Conservation (phyloP, 176 grass and related monocot genomes). For the Oryza brachyantha region DNA sequence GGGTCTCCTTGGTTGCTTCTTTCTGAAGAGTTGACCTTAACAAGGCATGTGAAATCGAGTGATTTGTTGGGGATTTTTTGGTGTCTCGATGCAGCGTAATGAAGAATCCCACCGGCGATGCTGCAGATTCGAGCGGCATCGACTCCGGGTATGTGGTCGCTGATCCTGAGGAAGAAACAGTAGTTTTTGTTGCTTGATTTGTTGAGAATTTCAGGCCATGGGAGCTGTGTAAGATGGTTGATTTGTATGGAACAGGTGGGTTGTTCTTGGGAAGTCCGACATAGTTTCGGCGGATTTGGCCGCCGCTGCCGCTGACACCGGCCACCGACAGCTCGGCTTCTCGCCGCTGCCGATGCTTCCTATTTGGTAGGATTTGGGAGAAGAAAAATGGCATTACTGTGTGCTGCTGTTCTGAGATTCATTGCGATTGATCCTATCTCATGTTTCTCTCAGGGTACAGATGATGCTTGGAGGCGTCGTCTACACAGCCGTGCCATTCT, state of each 20-base stretch:
- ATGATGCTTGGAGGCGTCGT: conserved; percentile 47
- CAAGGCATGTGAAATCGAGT: neutral
- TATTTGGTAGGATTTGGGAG: conserved; percentile 29
- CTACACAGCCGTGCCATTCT: conserved; percentile 52
- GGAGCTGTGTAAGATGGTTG: conserved; percentile 29
- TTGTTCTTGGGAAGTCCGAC: conserved; percentile 41
- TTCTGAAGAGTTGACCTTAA: neutral
- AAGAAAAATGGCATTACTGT: neutral
- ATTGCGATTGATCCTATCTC: neutral
- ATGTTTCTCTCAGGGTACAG: conserved; percentile 35
- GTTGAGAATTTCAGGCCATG: neutral
- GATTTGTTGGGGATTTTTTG: neutral
- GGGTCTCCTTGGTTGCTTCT: neutral
- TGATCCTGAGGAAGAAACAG: too few species aligned
- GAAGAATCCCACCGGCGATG: neutral
- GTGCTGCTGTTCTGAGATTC: neutral
- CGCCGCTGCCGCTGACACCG: neutral
- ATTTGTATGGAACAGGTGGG: conserved; percentile 34
- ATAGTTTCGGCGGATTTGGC: conserved; percentile 38
- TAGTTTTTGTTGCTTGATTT: neutral
- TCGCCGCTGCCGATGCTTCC: conserved; percentile 46
- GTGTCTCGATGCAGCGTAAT: neutral
- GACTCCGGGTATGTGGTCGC: conserved; percentile 37
- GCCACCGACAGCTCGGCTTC: conserved; percentile 22
- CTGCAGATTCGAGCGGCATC: conserved; percentile 24